These are phyloP conservation scores for Carex littledalei DNA, from an alignment of 176 grass and related monocot species.

Conservation along the genomic window DNA sequence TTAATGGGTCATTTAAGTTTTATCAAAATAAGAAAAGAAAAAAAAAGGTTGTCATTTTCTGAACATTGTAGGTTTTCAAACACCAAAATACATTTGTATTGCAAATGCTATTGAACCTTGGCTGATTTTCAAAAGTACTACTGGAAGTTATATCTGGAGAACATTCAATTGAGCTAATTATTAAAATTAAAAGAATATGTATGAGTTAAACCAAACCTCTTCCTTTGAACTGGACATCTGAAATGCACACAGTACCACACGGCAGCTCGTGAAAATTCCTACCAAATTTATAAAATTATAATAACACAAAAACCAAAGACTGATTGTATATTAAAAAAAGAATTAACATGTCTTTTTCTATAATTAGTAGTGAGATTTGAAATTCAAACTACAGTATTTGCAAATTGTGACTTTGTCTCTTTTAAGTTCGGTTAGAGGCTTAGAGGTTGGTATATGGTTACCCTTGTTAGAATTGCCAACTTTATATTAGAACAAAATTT, in stretches of 20 bases:
- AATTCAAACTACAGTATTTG: background rate
- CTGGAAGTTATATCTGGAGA: background rate
- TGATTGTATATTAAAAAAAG: background rate
- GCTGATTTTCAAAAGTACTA: background rate
- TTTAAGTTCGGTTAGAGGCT: background rate
- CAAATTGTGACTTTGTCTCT: background rate
- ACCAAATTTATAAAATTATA: background rate
- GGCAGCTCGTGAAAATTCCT: slow-evolving; percentile 86
- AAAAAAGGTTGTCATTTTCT: background rate
- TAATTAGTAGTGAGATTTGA: background rate
- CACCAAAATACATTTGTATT: background rate
- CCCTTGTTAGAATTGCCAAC: background rate
- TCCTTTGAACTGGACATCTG: slow-evolving; percentile 77
- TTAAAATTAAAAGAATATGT: background rate
- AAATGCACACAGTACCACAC: slow-evolving; percentile 64
- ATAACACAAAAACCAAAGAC: background rate
- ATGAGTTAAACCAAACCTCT: slow-evolving; percentile 46
- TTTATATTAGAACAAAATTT: background rate
- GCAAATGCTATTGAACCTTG: background rate
- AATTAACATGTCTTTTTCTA: background rate
- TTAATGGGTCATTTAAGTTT: background rate
- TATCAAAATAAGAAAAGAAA: background rate
- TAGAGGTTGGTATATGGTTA: background rate
- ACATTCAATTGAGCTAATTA: background rate
- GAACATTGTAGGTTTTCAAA: background rate